These are phyloP conservation scores for Flaveria brownii DNA, from an alignment of 129 eudicot genomes.

Conservation along the genomic window DNA sequence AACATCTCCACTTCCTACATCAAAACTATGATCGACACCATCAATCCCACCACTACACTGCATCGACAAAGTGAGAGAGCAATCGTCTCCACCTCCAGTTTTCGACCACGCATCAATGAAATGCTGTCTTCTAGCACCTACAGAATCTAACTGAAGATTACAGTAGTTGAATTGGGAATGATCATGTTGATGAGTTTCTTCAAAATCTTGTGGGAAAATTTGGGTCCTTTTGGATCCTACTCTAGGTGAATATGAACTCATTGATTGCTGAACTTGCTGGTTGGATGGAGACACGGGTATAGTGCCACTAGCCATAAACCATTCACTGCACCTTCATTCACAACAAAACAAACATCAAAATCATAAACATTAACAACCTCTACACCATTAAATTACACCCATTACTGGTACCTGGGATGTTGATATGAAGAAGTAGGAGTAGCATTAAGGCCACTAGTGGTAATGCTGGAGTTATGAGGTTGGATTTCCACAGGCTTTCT, in stretches of 20 bases:
- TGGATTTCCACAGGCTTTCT: conserved; percentile 88
- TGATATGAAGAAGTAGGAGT: conserved; percentile 38
- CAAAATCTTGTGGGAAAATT: conserved; percentile 26
- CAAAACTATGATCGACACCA: conserved; percentile 16
- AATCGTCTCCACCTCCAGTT: conserved; percentile 42
- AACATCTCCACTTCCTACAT: conserved; percentile 24
- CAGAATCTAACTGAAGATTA: conserved; percentile 18
- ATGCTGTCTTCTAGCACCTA: conserved; percentile 45
- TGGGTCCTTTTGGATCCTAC: conserved; percentile 44
- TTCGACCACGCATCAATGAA: conserved; percentile 69
- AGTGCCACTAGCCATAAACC: conserved; percentile 43
- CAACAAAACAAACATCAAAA: conserved; percentile 18
- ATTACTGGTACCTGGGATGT: conserved; percentile 35
- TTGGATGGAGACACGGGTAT: conserved; percentile 31
- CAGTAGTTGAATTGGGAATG: conserved; percentile 14
- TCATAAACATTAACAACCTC: conserved; percentile 11
- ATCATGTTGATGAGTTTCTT: conserved; percentile 18
- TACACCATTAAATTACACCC: neutral
- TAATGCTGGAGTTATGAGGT: conserved; percentile 29
- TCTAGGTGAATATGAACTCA: conserved; percentile 34
- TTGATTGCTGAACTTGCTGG: conserved; percentile 43
- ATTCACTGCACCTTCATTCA: conserved; percentile 44
- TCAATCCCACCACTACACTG: conserved; percentile 45
- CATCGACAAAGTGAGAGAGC: conserved; percentile 59
- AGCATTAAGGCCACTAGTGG: conserved; percentile 12